Evolutionary conservation across 2,329 filamentous ascomycete genomes (phyloP).

Genomic region (Mycosphaerelloides madeirae): DNA sequence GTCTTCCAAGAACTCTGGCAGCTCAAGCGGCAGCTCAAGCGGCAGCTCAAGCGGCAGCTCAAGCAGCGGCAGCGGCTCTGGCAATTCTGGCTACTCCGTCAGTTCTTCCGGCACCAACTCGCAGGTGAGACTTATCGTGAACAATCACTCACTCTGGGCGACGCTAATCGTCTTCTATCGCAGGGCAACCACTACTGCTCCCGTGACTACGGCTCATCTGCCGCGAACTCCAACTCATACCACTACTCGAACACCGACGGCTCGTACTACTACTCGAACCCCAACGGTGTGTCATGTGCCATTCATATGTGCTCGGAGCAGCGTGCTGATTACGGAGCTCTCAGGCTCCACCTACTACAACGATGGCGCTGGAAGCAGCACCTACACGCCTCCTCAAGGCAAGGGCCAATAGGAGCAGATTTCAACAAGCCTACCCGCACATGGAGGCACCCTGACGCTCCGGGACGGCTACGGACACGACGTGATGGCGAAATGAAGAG

Average conservation of each 20-base stretch:
- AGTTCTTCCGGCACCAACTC: conserved; percentile 56
- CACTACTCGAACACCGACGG: conserved; percentile 62
- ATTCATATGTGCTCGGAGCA: not conserved
- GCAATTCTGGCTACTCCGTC: conserved; percentile 32
- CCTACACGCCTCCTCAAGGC: conserved; percentile 53
- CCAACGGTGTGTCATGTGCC: conserved; percentile 25
- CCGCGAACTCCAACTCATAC: conserved; percentile 56
- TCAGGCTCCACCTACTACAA: conserved; percentile 67
- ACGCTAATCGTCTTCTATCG: not conserved
- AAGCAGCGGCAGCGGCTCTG: conserved; percentile 11
- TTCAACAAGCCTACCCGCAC: no score
- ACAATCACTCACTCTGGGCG: no score
- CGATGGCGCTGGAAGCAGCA: conserved; percentile 53
- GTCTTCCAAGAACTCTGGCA: conserved; percentile 5
- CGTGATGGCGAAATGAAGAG: no score
- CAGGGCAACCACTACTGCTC: conserved; percentile 66
- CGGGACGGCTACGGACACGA: no score
- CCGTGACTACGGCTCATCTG: conserved; percentile 57
- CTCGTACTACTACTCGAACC: conserved; percentile 68
- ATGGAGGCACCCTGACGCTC: no score
- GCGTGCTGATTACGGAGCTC: conserved; percentile 4
- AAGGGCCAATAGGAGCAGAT: conserved; percentile 10
- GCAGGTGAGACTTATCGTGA: conserved; percentile 43
- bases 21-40: no score
- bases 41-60: conserved; percentile 9